Base-by-base conservation (phyloP, 2,329 filamentous ascomycete genomes). In the Aphanocladium album region DNA sequence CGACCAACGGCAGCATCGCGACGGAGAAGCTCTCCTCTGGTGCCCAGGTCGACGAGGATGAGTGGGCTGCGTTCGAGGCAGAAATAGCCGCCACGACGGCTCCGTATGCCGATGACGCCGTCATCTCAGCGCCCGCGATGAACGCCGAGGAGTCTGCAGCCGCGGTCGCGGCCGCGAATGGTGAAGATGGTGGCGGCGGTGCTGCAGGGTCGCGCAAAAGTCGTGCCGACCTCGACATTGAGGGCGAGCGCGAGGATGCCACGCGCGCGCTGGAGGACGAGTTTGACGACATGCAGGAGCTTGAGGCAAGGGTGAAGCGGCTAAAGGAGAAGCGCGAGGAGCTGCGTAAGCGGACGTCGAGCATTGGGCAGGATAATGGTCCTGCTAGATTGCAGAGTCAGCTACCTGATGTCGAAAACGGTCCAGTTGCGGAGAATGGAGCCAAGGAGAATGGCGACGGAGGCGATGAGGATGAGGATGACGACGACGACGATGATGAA, bases 1-100 rank as follows among this genome's bases (percentile, higher is more conserved):
- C 46, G 19, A 21, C 56, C n/a, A 43, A 51, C 14, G 47, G 45
- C 45, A 11, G 11, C 55, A 43, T 43, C 7, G n/a, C 56, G 46
- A 46, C 56, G 3, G 47, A 46, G 14, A 60, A 60, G 41, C 39
- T 41, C 41, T 16, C 47, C 4, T 2, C 66, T 46, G 62, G 70
- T 19, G 43, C 21, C 3, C 43, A 49, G 8, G 76, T 79, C 9
- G 86, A 93, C 70, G 90, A 96, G 69, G 85, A 88, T 58, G 90
- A 95, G 73, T 95, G 90, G 89, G 89, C 90, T 2, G 90, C 90
- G 9, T 96, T 96, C 70, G 89, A 96, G 71, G 89, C 89, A 2
- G 90, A 96, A 58, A 86, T 96, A 60, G 88, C 86, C 19, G 75
- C 77, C 33, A 70, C 77, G 25, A 66, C 71, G 30, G 69, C 69